Base-by-base conservation (phyloP, 768 basidiomycete species). In the Boletus bicolor region DNA sequence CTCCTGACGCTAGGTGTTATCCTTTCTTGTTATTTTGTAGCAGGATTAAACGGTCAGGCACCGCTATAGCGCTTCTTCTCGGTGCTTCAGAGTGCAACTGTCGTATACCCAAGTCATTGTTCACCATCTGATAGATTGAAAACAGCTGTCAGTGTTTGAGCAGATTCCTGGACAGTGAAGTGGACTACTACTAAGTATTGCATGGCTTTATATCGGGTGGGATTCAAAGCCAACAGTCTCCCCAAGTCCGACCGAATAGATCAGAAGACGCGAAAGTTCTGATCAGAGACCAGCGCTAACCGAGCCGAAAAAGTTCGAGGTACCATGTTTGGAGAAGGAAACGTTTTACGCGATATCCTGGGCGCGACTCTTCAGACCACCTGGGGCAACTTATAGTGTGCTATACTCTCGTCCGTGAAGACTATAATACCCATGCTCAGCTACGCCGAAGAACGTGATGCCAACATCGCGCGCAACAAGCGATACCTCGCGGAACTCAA, bases 381-480 rank as follows among this genome's bases (percentile, higher is more conserved):
- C 14, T 15, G 30, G 32, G 47, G 15, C 36, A 30, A 30, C 30
- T 17, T 19, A n/a, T 11, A 21, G 21, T 26, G 43, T 2, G 17
- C 12, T 35, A 7, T 46, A 44, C 28, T 38, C 17, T 37, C 21
- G 12, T 10, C 24, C 3, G n/a, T 28, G 24, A 17, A 48, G 35
- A 21, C 35, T 19, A 28, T 8, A 26, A 26, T 11, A 34, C 21
- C 39, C 43, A 60, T 66, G 64, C 43, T 47, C 49, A 64, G 54
- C 57, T 78, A 75, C 36, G 73, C 72, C 36, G 62, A 66, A 35
- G 62, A 72, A 53, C 75, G 77, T 4, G 59, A 47, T 0, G 64
- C 54, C 43, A 77, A 76, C 51, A 78, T 79, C 17, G 65, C 49
- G 19, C 68, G 68, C 69, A 86, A 86, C 61, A 72, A 58, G 56